Conservation (phyloP, 495 filamentous ascomycete species). For the Aspergillus ellipticus region DNA sequence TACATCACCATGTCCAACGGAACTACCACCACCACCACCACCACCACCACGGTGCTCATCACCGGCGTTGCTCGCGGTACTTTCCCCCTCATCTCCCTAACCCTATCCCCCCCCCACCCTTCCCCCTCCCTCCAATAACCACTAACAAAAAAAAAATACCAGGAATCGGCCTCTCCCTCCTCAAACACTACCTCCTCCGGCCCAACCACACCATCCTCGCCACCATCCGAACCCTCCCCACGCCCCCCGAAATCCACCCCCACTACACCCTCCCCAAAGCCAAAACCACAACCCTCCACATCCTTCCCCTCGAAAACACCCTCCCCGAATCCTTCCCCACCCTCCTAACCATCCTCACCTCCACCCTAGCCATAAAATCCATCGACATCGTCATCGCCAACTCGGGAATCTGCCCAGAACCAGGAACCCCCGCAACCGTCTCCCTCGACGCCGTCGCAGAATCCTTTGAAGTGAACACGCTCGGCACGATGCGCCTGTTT, state of each 20-base stretch:
- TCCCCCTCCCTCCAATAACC: background rate
- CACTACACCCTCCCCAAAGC: background rate
- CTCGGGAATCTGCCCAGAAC: background rate
- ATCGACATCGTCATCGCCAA: background rate
- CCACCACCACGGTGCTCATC: no score
- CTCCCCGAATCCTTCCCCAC: background rate
- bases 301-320: background rate
- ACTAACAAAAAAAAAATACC: background rate
- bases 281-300: background rate
- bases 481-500: background rate
- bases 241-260: background rate
- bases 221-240: background rate
- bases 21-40: no score
- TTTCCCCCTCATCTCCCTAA: background rate
- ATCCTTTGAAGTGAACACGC: background rate
- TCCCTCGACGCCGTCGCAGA: background rate
- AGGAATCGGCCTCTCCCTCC: background rate
- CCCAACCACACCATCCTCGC: background rate
- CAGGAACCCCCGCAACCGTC: background rate
- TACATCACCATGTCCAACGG: no score
- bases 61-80: no score
- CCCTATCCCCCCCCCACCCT: no score
- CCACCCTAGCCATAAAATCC: background rate
- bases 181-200: background rate
- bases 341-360: background rate